Percentiles rank a stretch among this genome's conserved stretches.
phyloP scores from a whole-genome alignment of 257 asterid species.

The Cordia subcordata region DNA sequence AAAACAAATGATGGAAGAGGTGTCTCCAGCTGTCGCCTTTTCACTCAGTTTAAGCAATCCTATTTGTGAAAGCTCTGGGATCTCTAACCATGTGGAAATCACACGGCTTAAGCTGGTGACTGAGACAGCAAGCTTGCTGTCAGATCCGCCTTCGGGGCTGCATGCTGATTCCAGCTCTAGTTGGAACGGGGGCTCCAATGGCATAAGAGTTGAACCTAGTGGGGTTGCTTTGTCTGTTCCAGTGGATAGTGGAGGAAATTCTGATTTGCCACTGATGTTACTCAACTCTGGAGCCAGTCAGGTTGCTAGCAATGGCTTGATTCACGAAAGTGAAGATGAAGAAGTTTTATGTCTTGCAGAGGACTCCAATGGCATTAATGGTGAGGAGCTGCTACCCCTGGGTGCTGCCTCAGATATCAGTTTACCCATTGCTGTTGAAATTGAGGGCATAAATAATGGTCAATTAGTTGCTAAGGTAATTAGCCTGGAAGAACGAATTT shows the following conservation, averaged over 20 bases:
- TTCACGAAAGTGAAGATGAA: conserved; percentile 58
- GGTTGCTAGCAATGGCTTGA: conserved; percentile 17
- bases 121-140: conserved; percentile 60
- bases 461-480: conserved; percentile 70
- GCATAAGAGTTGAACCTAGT: conserved; percentile 19
- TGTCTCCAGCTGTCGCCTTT: conserved; percentile 64
- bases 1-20: conserved; percentile 62
- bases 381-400: conserved; percentile 53
- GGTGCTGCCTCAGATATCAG: conserved; percentile 35
- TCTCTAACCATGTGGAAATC: conserved; percentile 55
- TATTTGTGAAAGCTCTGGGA: conserved; percentile 43
- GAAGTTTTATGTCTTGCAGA: conserved; percentile 49
- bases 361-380: conserved; percentile 29
- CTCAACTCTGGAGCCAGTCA: conserved; percentile 22
- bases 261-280: conserved; percentile 13
- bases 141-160: conserved; percentile 48
- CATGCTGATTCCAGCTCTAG: conserved; percentile 33
- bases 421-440: conserved; percentile 71
- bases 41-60: conserved; percentile 51
- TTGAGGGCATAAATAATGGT: conserved; percentile 59
- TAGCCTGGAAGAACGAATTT: conserved; percentile 54
- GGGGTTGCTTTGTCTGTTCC: conserved; percentile 19
- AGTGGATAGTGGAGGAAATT: conserved; percentile 18
- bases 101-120: conserved; percentile 63
- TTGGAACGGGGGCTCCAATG: conserved; percentile 26